These are phyloP conservation scores for Nadsonia fulvescens DNA, from an alignment of 805 yeast genomes.

Conservation along the genomic window DNA sequence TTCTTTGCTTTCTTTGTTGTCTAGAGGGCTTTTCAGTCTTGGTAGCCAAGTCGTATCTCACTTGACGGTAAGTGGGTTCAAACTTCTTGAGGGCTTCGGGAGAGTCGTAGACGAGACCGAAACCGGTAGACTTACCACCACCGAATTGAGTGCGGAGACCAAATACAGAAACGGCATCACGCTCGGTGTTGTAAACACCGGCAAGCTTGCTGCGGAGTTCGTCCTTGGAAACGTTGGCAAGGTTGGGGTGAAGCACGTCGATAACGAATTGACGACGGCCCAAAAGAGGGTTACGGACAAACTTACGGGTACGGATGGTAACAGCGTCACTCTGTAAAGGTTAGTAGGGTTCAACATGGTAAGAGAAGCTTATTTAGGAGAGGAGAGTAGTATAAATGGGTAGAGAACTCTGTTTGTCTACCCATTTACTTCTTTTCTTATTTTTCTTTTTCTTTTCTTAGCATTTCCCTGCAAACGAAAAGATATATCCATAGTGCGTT, in stretches of 20 bases:
- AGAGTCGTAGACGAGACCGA: conserved; percentile 97
- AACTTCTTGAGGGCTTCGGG: conserved; percentile 94
- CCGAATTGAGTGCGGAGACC: conserved; percentile 99
- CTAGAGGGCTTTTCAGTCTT: conserved; percentile 96
- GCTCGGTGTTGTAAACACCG: conserved; percentile 75
- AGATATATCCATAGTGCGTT: no score
- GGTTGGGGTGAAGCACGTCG: conserved; percentile 98
- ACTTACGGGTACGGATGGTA: conserved; percentile 99
- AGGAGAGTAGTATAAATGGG: no score
- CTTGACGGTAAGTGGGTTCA: conserved; percentile 98
- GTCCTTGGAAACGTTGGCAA: conserved; percentile 97
- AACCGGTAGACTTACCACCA: conserved; percentile 99
- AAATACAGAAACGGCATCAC: conserved; percentile 90
- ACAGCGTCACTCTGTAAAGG: conserved; percentile 98
- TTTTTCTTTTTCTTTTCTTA: no score
- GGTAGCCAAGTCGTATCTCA: conserved; percentile 93
- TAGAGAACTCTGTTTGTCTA: no score
- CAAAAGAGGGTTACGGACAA: conserved; percentile 96
- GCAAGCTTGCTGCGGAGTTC: conserved; percentile 93
- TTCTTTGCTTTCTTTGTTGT: conserved; percentile 99
- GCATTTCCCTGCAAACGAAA: no score
- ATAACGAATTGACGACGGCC: conserved; percentile 99
- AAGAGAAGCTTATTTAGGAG: no score
- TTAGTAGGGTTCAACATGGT: no score
- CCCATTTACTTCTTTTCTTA: no score